Evolutionary conservation across 2,329 filamentous ascomycete genomes (phyloP).

Genomic region (Pleoardoris graminearum): DNA sequence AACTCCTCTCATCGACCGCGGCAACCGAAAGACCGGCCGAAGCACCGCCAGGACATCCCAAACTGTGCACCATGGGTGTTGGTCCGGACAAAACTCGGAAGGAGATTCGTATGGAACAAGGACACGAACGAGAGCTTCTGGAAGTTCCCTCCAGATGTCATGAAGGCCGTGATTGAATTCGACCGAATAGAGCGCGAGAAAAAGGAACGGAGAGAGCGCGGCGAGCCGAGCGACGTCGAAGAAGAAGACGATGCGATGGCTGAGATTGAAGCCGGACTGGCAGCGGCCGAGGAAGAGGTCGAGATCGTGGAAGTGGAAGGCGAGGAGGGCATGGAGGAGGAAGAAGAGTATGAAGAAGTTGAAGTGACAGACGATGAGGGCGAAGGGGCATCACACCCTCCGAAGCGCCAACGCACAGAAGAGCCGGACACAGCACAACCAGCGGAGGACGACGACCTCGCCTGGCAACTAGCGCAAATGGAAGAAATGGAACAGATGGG

Average conservation of each 20-base stretch:
- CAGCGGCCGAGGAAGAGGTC: constrained; percentile 34
- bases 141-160: constrained; percentile 87
- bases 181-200: constrained; percentile 72
- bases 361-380: constrained; percentile 67
- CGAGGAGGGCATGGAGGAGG: constrained; percentile 55
- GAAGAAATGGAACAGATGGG: constrained; percentile 77
- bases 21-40: constrained; percentile 79
- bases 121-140: constrained; percentile 88
- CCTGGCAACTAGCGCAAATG: constrained; percentile 88
- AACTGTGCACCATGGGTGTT: constrained; percentile 85
- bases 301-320: constrained; percentile 42
- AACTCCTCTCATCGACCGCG: constrained; percentile 63
- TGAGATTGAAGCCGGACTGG: constrained; percentile 39
- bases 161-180: constrained; percentile 72
- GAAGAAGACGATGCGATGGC: constrained; percentile 39
- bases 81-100: constrained; percentile 87
- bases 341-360: constrained; percentile 76
- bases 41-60: constrained; percentile 76
- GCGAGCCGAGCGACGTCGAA: constrained; percentile 43
- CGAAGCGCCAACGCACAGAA: constrained; percentile 55
- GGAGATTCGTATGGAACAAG: constrained; percentile 88
- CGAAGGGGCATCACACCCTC: constrained; percentile 54
- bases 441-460: constrained; percentile 91
- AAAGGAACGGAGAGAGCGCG: constrained; percentile 58
- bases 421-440: constrained; percentile 50